Evolutionary conservation across 169 alveolate species (phyloP), one percentile per base, ranked within the genome.

Genomic region (Cryptosporidium ubiquitum): DNA sequence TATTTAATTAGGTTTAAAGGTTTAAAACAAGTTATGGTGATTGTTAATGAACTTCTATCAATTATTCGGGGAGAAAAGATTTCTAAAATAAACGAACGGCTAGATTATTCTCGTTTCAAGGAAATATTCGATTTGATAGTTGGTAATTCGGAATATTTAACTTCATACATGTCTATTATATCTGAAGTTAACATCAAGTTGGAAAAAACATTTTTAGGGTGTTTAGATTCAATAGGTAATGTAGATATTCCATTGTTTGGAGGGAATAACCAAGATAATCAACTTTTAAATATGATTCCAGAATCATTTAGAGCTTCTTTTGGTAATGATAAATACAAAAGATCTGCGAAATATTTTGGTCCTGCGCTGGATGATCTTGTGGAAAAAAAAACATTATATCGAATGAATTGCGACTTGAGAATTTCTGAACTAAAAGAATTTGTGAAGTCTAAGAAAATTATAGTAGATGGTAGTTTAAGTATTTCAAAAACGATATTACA

Each of bases 1-100:
- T 64, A 64, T 64, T 16, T 64, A 6, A 26, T 64, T 37, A 64
- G 71, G n/a, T 64, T 64, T 37, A 64, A 64, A 64, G 71, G 71
- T 31, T 0, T 64, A 29, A 35, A 5, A 10, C 71, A 64, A 18
- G 0, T 37, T 26, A 16, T 64, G 42, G 2, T 64, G 18, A 9
- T 12, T 20, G n/a, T 33, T 31, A 23, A 10, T 12, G 71, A 20
- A 64, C n/a, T 64, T 4, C 3, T 64, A 64, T 64, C 16, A 35
- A 12, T 29, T 18, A 64, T 64, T 31, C 52, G 0, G 33, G 2
- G 16, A 64, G 47, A 29, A 31, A 5, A 64, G n/a, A 26, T 33
- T 31, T 5, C 26, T 33, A 20, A 47, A 47, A 47, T 33, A 33
- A 64, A 5, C 14, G 3, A 18, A 1, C n/a, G 29, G 4, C 23